Evolutionary conservation across 208 protist species (phyloP).

Genomic region (Crithidia bombi): DNA sequence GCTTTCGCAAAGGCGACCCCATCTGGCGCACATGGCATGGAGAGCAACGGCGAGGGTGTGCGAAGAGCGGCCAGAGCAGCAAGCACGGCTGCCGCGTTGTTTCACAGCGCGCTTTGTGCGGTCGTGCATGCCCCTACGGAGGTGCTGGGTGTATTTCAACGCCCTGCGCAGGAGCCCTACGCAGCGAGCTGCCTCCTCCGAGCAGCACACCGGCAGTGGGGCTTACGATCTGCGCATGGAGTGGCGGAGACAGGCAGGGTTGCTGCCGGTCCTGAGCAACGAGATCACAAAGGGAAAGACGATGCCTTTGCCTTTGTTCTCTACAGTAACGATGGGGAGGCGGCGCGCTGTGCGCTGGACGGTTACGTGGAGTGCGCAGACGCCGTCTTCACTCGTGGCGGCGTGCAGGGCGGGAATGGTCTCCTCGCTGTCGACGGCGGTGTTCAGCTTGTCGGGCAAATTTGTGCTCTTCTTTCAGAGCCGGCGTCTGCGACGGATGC

Average conservation of each 20-base stretch:
- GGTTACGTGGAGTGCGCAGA: constrained; percentile 30
- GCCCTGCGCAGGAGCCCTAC: constrained; percentile 27
- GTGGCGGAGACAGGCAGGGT: not conserved
- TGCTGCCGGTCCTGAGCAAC: not conserved
- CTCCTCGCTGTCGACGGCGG: not conserved
- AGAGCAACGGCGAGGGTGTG: no score
- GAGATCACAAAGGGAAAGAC: not conserved
- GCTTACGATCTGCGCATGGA: not conserved
- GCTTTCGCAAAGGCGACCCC: not conserved
- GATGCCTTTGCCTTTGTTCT: constrained; percentile 30
- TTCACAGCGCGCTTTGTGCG: constrained; percentile 5
- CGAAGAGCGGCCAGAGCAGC: no score
- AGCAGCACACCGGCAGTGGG: not conserved
- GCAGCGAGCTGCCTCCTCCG: constrained; percentile 19
- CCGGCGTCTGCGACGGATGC: not conserved
- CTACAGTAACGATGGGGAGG: constrained; percentile 13
- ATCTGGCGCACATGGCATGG: no score
- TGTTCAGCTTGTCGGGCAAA: not conserved
- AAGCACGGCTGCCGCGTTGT: constrained; percentile 11
- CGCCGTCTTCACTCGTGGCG: not conserved
- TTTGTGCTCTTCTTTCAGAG: constrained; percentile 22
- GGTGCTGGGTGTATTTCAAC: constrained; percentile 32
- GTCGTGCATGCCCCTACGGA: not conserved
- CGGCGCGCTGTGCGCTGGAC: constrained; percentile 23
- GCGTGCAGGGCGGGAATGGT: not conserved